A percentile compares a stretch with the other conserved stretches of the same genome.
These are phyloP conservation scores for Byssochlamys sp. DNA, from an alignment of 2,329 filamentous ascomycete species.

Conservation along the genomic window DNA sequence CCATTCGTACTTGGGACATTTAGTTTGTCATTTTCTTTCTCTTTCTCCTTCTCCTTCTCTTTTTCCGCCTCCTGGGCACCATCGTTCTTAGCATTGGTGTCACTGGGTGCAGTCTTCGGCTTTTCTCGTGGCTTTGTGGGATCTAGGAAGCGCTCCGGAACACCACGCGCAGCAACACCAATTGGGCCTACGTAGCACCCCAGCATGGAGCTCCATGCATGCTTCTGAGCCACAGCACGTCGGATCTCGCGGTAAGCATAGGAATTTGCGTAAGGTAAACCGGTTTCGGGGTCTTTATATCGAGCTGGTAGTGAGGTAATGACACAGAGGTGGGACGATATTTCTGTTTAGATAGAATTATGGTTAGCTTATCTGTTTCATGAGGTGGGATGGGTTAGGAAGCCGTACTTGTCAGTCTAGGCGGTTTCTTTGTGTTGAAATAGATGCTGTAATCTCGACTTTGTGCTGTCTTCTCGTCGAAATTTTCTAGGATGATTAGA, in stretches of 20 bases:
- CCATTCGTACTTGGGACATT: not conserved
- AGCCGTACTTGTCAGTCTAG: constrained; percentile 39
- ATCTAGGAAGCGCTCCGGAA: constrained; percentile 63
- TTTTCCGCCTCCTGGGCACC: constrained; percentile 1
- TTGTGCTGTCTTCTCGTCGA: constrained; percentile 47
- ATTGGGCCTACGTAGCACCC: constrained; percentile 70
- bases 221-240: constrained; percentile 60
- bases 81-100: not conserved
- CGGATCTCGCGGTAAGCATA: constrained; percentile 72
- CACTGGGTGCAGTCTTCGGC: not conserved
- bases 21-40: not conserved
- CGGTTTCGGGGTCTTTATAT: constrained; percentile 77
- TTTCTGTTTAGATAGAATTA: constrained; percentile 23
- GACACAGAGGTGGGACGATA: constrained; percentile 53
- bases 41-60: constrained; percentile 8
- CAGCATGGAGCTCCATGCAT: constrained; percentile 70
- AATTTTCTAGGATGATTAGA: constrained; percentile 50
- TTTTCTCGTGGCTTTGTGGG: constrained; percentile 10
- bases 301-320: constrained; percentile 74
- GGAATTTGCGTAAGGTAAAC: constrained; percentile 68
- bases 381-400: not conserved
- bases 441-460: constrained; percentile 47
- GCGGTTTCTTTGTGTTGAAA: constrained; percentile 43
- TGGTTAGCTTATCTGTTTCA: constrained; percentile 5
- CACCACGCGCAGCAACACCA: constrained; percentile 56